These are phyloP conservation scores for Saturnispora sanitii DNA, from an alignment of 805 yeast species.

Conservation along the genomic window DNA sequence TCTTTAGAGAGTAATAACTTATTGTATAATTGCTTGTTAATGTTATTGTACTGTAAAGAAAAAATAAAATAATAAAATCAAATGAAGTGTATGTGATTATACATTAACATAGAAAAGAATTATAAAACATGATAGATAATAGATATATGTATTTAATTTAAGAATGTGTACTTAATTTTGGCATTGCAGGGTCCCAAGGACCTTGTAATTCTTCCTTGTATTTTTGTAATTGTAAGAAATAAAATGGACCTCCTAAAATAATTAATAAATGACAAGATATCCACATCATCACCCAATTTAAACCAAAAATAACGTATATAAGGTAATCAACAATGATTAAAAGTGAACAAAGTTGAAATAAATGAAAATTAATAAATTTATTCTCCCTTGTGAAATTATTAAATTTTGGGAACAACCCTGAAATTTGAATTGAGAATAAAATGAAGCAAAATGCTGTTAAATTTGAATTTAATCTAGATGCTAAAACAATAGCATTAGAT, in stretches of 20 bases:
- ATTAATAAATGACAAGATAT: slow-evolving; percentile 37
- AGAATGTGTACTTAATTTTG: slow-evolving; percentile 35
- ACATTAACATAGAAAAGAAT: too few species aligned
- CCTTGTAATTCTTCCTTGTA: slow-evolving; percentile 83
- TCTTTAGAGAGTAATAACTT: slow-evolving; percentile 44
- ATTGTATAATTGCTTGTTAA: neutral
- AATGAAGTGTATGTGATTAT: neutral
- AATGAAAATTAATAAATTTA: slow-evolving; percentile 24
- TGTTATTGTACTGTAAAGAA: too few species aligned
- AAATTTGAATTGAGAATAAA: slow-evolving; percentile 58
- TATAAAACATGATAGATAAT: neutral
- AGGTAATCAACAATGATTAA: slow-evolving; percentile 26
- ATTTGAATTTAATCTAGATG: slow-evolving; percentile 74
- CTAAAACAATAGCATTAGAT: slow-evolving; percentile 79
- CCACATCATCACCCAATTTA: slow-evolving; percentile 40
- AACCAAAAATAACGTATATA: slow-evolving; percentile 31
- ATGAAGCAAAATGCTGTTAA: slow-evolving; percentile 77
- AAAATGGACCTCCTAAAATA: slow-evolving; percentile 52
- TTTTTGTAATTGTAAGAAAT: slow-evolving; percentile 61
- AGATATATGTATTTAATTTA: slow-evolving; percentile 7
- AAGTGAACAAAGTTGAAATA: slow-evolving; percentile 25
- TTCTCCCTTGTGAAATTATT: slow-evolving; percentile 47
- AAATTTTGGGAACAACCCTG: slow-evolving; percentile 65
- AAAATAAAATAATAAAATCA: too few species aligned
- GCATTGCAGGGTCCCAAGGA: slow-evolving; percentile 88